A percentile compares a stretch with the other conserved stretches of the same genome.
Conservation (phyloP, 2,329 filamentous ascomycete genomes). For the Elsinoe fawcettii region DNA sequence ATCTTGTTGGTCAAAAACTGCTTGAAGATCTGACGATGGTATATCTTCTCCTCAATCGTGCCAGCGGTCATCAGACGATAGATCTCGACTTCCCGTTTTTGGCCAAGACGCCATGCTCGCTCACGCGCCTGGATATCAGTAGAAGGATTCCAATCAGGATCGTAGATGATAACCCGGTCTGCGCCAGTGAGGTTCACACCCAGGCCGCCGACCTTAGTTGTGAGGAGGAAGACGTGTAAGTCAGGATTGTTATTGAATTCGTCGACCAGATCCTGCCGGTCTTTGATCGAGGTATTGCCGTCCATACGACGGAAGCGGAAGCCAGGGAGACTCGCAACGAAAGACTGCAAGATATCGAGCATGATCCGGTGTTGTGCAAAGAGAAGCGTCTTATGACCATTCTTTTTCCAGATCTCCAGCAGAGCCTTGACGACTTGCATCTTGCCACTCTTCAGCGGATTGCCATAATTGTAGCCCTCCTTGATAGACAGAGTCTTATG, state of each 20-base stretch:
- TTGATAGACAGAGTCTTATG: slow-evolving; percentile 53
- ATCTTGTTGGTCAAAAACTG: slow-evolving; percentile 97
- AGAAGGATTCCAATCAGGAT: slow-evolving; percentile 97
- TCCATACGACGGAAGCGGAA: slow-evolving; percentile 88
- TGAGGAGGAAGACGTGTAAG: slow-evolving; percentile 83
- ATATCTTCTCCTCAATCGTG: slow-evolving; percentile 98
- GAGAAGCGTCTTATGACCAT: slow-evolving; percentile 88
- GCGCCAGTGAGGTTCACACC: slow-evolving; percentile 93
- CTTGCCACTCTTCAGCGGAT: slow-evolving; percentile 75
- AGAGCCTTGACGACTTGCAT: slow-evolving; percentile 90
- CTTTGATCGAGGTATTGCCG: slow-evolving; percentile 78
- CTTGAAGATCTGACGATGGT: slow-evolving; percentile 97
- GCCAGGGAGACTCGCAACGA: slow-evolving; percentile 58
- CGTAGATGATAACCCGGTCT: slow-evolving; percentile 93
- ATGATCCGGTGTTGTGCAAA: slow-evolving; percentile 93
- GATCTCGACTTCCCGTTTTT: slow-evolving; percentile 90
- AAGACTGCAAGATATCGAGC: slow-evolving; percentile 86
- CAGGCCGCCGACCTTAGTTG: slow-evolving; percentile 88
- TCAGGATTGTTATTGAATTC: slow-evolving; percentile 77
- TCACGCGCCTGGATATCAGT: slow-evolving; percentile 94
- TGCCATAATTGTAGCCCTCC: slow-evolving; percentile 67
- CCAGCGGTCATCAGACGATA: slow-evolving; percentile 97
- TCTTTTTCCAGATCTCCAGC: slow-evolving; percentile 77
- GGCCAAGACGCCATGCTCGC: slow-evolving; percentile 88
- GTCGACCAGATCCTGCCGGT: slow-evolving; percentile 83